Base-by-base conservation (phyloP, 805 yeast species). In the Ogataea populi-albae region DNA sequence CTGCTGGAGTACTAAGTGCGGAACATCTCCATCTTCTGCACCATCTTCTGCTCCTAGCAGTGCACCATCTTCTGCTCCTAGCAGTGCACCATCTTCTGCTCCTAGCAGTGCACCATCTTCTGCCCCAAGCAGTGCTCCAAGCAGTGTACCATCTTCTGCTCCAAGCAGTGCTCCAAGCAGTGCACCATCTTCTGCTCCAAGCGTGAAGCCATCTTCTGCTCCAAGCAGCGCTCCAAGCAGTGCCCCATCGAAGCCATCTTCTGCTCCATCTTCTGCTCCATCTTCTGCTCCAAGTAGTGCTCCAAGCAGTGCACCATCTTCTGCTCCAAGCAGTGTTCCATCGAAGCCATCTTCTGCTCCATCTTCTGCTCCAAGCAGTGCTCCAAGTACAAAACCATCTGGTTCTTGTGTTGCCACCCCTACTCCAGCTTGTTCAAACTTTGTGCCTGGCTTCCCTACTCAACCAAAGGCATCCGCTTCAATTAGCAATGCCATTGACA, bases 131-230 rank as follows among this genome's bases (percentile, higher is more conserved):
- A 9, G 11, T 22, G 23, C n/a, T 9, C 23, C 23, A 22, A 22
- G 23, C 23, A 22, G 23, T 22, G 23, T 17, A n/a, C 28, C 28
- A 25, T n/a, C 15, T 25, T n/a, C 28, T n/a, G 28, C 15, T n/a
- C 14, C 28, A 7, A 25, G 28, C 15, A n/a, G 17, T n/a, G 8
- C 15, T 25, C 14, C 14, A n/a, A 25, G 23, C 23, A 22, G 23
- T 22, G 23, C 28, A n/a, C 28, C 28, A 25, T n/a, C 15, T 25
- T n/a, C 28, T 8, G 28, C 14, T 25, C 14, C 28, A 8, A 25
- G 28, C 14, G 9, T 17, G 7, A 25, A 25, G 28, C 14, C 28
- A 8, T n/a, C 17, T 12, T 25, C 28, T 8, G 8, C 15, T 8
- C 14, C 14, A n/a, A 25, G 14, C 14, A 7, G 14, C 7, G 14